Evolutionary conservation across 768 basidiomycete genomes (phyloP), one percentile per base, ranked within the genome.

Genomic region (Termitomyces sp.): DNA sequence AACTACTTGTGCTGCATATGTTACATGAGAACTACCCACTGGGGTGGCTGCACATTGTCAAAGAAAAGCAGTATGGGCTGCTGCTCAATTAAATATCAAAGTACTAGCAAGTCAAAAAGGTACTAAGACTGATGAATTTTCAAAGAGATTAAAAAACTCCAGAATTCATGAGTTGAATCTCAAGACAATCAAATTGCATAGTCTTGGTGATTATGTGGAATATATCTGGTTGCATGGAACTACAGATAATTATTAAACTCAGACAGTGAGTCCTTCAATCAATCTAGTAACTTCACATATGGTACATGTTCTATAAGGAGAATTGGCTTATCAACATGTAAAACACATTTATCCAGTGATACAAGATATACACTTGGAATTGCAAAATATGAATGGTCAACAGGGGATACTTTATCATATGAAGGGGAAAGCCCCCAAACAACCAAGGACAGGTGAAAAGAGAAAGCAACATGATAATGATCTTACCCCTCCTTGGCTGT

Each of bases 191-290:
- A 80, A 79, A 38, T 49, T 67, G 0, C 76, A 77, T 63, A 64
- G 73, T 2, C 63, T 81, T 0, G 73, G 73, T 0, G 72, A 80
- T 56, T 76, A 77, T 48, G 60, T 68, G 0, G 31, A 46, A 0
- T 50, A 54, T 0, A 77, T 80, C 10, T 29, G 34, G 0, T 1
- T 5, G 0, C 71, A 67, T 45, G 76, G 80, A 0, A 74, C 74
- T 0, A 73, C 72, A 4, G 74, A 81, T 49, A 68, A 66, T 1
- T 79, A 74, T 60, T 73, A 73, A 0, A 79, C 76, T 2, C 72
- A 77, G n/a, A 50, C 66, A 10, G 78, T 81, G 49, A 50, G 64
- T 60, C 11, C 4, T 12, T 42, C 43, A 20, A 11, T 45, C 36
- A 3, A n/a, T 8, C 7, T 53, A 2, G 55, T 36, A 3, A 57